Evolutionary conservation across 164 flowering plant species (phyloP), one percentile per base, ranked within the genome.

Genomic region (Vitis labrusca): DNA sequence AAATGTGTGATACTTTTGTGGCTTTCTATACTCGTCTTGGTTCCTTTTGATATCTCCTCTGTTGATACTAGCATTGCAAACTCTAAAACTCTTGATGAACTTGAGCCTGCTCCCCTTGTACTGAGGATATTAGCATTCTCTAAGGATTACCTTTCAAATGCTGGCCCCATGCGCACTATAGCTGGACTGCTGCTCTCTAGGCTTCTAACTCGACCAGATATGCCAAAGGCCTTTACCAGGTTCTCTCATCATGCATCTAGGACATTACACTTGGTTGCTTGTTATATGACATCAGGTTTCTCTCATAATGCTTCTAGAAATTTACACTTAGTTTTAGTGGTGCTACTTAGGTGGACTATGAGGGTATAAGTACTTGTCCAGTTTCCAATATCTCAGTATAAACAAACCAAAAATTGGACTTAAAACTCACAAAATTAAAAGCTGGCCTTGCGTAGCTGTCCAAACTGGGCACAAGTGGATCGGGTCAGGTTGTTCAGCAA

Each of bases 141-240:
- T 10, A 93, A 90, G 76, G 92, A 91, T 68, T 95, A 95, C 72
- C 87, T 95, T 68, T 91, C 97, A 67, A 89, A 58, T 83, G 89
- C 97, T 37, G 99, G 99, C 8, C 97, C 97, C 1, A 91, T 93
- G 99, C 90, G 94, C 1, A 82, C 88, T 30, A 90, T 93, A 59
- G 82, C 98, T 74, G 96, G 93, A 64, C 68, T 95, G 73, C 71
- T 93, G 61, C 88, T 95, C 53, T 88, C 99, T 12, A 91, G 65
- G 83, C 94, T 95, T 77, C 77, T 93, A 64, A 89, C 99, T 2
- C 99, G 98, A 16, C 99, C 98, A 52, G 99, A 95, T 77, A 95
- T 93, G 99, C 77, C 82, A 12, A 83, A 71, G 72, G 96, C 90
- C 59, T 91, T 95, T 69, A 70, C 66, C 79, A 91, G 97, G 99